Conservation (phyloP, 495 filamentous ascomycete genomes). For the Aspergillus indologenus region DNA sequence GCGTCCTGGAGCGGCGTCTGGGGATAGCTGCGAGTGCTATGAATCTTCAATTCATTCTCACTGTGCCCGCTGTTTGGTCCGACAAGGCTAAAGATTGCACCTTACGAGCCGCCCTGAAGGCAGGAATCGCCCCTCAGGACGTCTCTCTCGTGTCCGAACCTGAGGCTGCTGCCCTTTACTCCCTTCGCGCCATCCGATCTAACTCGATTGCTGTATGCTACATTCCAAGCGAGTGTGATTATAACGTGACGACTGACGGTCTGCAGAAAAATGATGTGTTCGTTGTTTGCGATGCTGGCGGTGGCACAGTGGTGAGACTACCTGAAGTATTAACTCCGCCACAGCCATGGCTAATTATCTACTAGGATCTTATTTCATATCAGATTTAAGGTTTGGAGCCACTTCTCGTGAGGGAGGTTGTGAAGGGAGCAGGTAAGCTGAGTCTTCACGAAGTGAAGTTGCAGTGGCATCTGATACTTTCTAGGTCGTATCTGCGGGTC, state of each 20-base stretch:
- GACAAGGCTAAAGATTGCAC: conserved; percentile 50
- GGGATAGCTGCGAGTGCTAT: conserved; percentile 17
- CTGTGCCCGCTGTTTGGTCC: conserved; percentile 56
- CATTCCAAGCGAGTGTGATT: background rate
- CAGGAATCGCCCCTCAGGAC: conserved; percentile 40
- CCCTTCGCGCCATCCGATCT: conserved; percentile 35
- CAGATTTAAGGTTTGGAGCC: conserved; percentile 13
- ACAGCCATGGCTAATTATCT: background rate
- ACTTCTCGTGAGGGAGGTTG: conserved; percentile 16
- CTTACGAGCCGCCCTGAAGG: conserved; percentile 40
- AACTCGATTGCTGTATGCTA: conserved; percentile 18
- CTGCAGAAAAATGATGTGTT: conserved; percentile 42
- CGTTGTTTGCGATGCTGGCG: conserved; percentile 57
- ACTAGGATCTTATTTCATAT: conserved; percentile 49
- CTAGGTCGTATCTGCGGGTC: conserved; percentile 55
- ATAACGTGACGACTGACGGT: background rate
- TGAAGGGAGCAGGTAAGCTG: conserved; percentile 26
- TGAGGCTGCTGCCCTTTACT: conserved; percentile 57
- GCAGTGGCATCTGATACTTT: background rate
- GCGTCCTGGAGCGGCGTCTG: conserved; percentile 29
- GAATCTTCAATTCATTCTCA: conserved; percentile 41
- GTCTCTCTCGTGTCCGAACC: conserved; percentile 58
- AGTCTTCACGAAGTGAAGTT: background rate
- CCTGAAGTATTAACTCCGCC: background rate
- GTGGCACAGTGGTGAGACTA: conserved; percentile 56